Base-by-base conservation (phyloP, 306 rosid genomes). In the Trichosanthes truncata region DNA sequence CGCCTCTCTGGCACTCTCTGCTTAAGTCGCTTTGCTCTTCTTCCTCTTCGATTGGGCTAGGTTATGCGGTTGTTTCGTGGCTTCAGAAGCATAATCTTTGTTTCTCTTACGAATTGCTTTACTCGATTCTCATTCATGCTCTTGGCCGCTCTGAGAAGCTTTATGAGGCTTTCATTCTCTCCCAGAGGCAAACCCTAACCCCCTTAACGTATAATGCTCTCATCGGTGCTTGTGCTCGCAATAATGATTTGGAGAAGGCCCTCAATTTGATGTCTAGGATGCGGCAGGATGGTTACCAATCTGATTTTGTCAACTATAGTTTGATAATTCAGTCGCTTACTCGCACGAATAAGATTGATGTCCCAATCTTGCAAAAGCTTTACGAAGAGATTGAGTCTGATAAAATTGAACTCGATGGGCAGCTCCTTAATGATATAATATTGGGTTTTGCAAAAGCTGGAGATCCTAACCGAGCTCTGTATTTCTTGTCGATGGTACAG, bases 121-220 rank as follows among this genome's bases (percentile, higher is more conserved):
- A 92, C 81, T 94, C 98, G 9, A 94, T 94, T 55, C 91, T 94
- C 49, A 94, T 94, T 81, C 93, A 94, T 91, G 98, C 97, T 20
- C 97, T 94, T 13, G 96, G 96, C 9, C 90, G 94, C 82, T 84
- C 90, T 72, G 97, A 94, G 74, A 94, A 92, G 74, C 98, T 94
- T 49, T 92, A 92, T 84, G 97, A 94, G 77, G 97, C 97, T 1
- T 94, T 94, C 81, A 45, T 94, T 67, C 94, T 92, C 67, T 92
- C 98, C 5, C 98, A 92, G 83, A 79, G 71, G 25, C 97, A 90
- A 76, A 84, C 82, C 43, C 85, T 92, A 26, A 92, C 96, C 5
- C 97, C 97, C 7, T 67, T 94, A 46, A 92, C 98, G 21, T 94
- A 94, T 89, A 94, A 90, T 74, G 98, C 98, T 0, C 79, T 94